These are phyloP conservation scores for Amanita brunnescens DNA, from an alignment of 768 basidiomycete genomes.

Conservation along the genomic window DNA sequence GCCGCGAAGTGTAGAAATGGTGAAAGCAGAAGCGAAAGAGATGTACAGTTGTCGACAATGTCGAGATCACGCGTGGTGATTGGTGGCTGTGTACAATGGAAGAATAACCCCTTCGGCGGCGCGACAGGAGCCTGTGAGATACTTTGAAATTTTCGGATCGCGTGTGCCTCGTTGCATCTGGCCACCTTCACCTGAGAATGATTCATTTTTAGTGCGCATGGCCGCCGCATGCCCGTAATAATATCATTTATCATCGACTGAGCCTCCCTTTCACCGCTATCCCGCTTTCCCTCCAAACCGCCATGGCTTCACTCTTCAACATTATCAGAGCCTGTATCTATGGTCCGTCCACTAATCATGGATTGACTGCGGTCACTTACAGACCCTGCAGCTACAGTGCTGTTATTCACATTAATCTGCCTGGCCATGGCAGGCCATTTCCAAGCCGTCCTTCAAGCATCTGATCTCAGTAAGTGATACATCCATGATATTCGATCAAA, in stretches of 20 bases:
- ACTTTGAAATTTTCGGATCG: slow-evolving; percentile 3
- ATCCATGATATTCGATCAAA: slow-evolving; percentile 6
- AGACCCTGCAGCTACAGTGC: slow-evolving; percentile 41
- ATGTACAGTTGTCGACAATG: background rate
- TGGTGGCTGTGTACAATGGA: background rate
- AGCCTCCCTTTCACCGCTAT: slow-evolving; percentile 20
- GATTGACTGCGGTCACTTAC: background rate
- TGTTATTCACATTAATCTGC: slow-evolving; percentile 72
- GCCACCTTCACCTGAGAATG: slow-evolving; percentile 8
- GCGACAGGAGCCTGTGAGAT: background rate
- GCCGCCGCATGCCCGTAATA: slow-evolving; percentile 38
- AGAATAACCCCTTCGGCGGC: background rate
- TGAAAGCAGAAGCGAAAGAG: background rate
- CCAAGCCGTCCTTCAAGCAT: slow-evolving; percentile 57
- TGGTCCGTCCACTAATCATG: slow-evolving; percentile 32
- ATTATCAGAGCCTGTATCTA: slow-evolving; percentile 60
- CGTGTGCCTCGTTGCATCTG: slow-evolving; percentile 11
- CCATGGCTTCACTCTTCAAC: slow-evolving; percentile 69
- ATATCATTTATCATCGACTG: slow-evolving; percentile 35
- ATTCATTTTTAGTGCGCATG: slow-evolving; percentile 23
- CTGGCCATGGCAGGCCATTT: slow-evolving; percentile 76
- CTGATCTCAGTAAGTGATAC: slow-evolving; percentile 63
- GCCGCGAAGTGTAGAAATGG: slow-evolving; percentile 23
- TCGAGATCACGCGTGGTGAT: background rate
- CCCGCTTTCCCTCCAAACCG: slow-evolving; percentile 22